phyloP scores from a whole-genome alignment of 371 early-diverging fungal species.

The Fennellomyces sp. region DNA sequence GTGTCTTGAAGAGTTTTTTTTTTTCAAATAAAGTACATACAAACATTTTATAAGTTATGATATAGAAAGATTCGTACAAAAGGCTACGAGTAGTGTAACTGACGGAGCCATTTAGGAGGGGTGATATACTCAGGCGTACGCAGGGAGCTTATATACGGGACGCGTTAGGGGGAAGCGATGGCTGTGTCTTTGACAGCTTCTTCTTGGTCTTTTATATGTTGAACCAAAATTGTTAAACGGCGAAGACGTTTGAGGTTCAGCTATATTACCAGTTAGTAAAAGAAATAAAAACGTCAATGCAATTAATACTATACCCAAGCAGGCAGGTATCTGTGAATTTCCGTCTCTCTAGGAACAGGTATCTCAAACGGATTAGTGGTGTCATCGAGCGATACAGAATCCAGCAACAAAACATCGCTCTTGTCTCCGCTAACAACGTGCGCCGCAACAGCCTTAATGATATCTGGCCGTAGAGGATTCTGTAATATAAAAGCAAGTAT shows the following conservation, averaged over 20 bases:
- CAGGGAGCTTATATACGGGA: too few species aligned
- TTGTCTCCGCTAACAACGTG: slow-evolving; percentile 89
- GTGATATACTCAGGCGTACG: too few species aligned
- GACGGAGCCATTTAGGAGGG: too few species aligned
- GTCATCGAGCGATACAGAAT: slow-evolving; percentile 80
- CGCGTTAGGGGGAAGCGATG: slow-evolving; percentile 11
- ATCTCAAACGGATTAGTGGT: slow-evolving; percentile 65
- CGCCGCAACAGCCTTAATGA: slow-evolving; percentile 87
- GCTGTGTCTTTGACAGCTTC: slow-evolving; percentile 6
- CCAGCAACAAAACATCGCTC: slow-evolving; percentile 86
- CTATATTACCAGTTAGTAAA: slow-evolving; percentile 6
- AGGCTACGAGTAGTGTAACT: too few species aligned
- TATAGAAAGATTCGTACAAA: too few species aligned
- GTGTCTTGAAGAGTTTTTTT: too few species aligned
- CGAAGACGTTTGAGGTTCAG: slow-evolving; percentile 42
- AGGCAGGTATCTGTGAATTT: slow-evolving; percentile 60
- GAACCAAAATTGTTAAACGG: slow-evolving; percentile 22
- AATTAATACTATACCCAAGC: slow-evolving; percentile 44
- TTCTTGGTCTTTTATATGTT: slow-evolving; percentile 2
- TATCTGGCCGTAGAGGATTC: slow-evolving; percentile 86
- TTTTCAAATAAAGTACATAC: too few species aligned
- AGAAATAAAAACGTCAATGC: background rate
- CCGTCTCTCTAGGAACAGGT: slow-evolving; percentile 58
- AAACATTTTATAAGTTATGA: too few species aligned
- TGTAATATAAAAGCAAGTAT: slow-evolving; percentile 10